phyloP scores from a whole-genome alignment of 257 asterid genomes.

The Coffea canephora region DNA sequence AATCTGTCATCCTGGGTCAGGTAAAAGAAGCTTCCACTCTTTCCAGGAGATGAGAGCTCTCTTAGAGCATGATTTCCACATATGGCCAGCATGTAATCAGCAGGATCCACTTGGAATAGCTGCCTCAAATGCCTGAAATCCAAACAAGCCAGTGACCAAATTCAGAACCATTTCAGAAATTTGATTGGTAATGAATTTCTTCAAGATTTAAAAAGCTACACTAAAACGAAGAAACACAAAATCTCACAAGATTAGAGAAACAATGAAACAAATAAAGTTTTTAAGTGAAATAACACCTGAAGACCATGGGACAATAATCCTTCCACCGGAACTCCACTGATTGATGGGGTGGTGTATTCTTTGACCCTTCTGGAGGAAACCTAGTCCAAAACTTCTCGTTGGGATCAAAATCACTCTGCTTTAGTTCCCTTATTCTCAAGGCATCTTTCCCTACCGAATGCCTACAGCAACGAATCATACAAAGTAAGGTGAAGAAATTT shows the following conservation, averaged over 20 bases:
- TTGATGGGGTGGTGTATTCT: conserved; percentile 77
- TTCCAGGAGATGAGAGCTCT: conserved; percentile 98
- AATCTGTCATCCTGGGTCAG: conserved; percentile 95
- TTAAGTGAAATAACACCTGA: conserved; percentile 43
- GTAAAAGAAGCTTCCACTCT: conserved; percentile 96
- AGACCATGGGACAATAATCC: conserved; percentile 87
- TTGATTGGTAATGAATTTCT: background rate
- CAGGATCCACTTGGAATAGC: conserved; percentile 92
- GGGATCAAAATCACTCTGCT: conserved; percentile 78
- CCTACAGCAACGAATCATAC: conserved; percentile 30
- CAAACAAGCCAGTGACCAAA: conserved; percentile 22
- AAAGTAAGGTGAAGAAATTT: background rate
- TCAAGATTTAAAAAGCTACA: background rate
- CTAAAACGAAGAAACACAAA: background rate
- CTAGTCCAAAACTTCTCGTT: conserved; percentile 90
- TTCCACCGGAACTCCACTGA: conserved; percentile 85
- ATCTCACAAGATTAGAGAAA: background rate
- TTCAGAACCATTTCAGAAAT: background rate
- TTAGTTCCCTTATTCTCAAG: conserved; percentile 47
- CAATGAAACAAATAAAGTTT: background rate
- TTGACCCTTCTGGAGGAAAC: conserved; percentile 86
- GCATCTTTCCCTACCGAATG: conserved; percentile 85
- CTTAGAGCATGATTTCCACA: conserved; percentile 93
- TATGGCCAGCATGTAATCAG: conserved; percentile 93
- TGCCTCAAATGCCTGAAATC: conserved; percentile 71